Base-by-base conservation (phyloP, 768 basidiomycete genomes). In the Russula foetens region DNA sequence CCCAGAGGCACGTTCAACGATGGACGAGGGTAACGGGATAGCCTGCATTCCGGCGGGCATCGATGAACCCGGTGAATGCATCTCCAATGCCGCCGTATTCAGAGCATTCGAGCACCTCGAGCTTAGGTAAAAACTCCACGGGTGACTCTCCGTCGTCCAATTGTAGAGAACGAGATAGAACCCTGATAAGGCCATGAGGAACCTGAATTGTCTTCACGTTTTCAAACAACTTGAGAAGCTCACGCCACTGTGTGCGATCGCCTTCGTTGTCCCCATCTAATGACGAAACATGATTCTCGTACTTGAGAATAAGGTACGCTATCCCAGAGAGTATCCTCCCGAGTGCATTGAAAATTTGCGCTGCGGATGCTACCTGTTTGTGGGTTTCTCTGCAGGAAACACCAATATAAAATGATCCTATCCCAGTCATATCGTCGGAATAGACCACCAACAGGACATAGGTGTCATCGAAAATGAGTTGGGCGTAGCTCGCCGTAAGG, bases 371-470 rank as follows among this genome's bases (percentile, higher is more conserved):
- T 6, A 41, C 39, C 39, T 41, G 39, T 17, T 17, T 41, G 39
- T 17, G 15, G 39, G 17, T 2, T 2, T 41, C 15, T 4, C 39
- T 2, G 17, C 39, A 15, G 17, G 19, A 19, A 15, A 41, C 3
- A 17, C 3, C 5, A 15, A 38, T 38, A 33, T 33, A 33, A 9
- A 33, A 9, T 4, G 31, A 4, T 33, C 9, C 9, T 33, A 28
- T n/a, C 26, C 11, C 1, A 0, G 39, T 12, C 15, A 4, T 8
- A 4, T 11, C 19, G n/a, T 19, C 23, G 23, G 9, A 26, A 8
- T 29, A 2, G 9, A n/a, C n/a, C 3, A 4, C 0, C 17, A 55
- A 7, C 0, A 0, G 0, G 7, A 33, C 9, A 11, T 4, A 1
- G 1, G 45, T 6, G 0, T 8, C 1, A 8, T 4, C 0, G 31